Evolutionary conservation across 2,329 filamentous ascomycete species (phyloP).

Genomic region (Corniculantispora saksenae): DNA sequence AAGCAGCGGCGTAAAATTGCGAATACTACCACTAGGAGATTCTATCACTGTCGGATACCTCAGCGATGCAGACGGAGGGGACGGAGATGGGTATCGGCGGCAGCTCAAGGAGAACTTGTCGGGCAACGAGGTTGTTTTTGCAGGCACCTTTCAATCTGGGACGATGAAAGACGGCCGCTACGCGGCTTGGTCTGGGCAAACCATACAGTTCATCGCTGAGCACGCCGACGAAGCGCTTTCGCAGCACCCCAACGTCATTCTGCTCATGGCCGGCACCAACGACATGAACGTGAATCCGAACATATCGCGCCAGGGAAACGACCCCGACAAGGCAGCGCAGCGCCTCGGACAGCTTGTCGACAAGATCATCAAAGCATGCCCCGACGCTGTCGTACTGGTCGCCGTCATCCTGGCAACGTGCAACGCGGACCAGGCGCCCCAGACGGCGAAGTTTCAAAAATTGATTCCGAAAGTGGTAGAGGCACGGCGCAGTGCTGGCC

Average conservation of each 20-base stretch:
- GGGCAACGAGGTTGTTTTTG: neutral
- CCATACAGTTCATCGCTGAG: neutral
- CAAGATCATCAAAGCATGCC: neutral
- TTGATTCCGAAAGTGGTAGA: neutral
- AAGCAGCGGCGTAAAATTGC: neutral
- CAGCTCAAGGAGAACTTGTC: neutral
- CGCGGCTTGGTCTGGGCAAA: neutral
- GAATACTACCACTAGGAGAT: neutral
- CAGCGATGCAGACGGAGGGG: neutral
- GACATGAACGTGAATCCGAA: neutral
- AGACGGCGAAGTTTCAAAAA: neutral
- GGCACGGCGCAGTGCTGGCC: neutral
- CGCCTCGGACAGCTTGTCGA: neutral
- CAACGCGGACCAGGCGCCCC: neutral
- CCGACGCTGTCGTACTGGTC: neutral
- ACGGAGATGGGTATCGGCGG: neutral
- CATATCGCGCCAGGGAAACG: neutral
- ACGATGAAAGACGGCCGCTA: neutral
- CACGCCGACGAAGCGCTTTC: neutral
- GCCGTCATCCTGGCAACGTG: neutral
- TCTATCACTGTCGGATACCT: constrained; percentile 6
- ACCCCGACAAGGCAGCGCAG: neutral
- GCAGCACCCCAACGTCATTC: neutral
- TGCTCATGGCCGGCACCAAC: constrained; percentile 4
- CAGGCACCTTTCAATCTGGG: neutral